Evolutionary conservation across 192 early-diverging fungal genomes (phyloP).

Genomic region (Cladochytrium replicatum): DNA sequence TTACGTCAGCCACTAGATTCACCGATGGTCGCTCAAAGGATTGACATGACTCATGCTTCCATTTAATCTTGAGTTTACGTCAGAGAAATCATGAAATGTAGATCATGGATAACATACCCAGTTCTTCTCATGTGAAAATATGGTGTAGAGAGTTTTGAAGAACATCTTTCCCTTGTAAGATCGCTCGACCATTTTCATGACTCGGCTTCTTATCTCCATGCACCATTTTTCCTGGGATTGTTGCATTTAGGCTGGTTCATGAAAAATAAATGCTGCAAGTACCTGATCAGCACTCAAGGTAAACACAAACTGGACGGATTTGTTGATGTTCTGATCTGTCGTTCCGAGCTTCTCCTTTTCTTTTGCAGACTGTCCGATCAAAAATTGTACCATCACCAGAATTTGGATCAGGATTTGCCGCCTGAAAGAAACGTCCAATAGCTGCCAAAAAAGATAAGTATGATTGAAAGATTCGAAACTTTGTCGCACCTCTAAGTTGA

Average conservation of each 20-base stretch:
- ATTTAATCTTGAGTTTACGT: conserved; percentile 42
- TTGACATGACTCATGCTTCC: conserved; percentile 72
- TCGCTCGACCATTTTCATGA: conserved; percentile 3
- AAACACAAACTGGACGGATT: conserved; percentile 36
- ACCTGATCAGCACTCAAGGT: conserved; percentile 21
- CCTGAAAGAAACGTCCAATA: conserved; percentile 71
- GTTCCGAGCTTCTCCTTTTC: conserved; percentile 35
- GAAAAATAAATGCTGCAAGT: too few relatives aligned
- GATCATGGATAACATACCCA: conserved; percentile 45
- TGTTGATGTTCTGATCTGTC: conserved; percentile 39
- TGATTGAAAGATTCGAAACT: too few relatives aligned
- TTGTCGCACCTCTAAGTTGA: conserved; percentile 58
- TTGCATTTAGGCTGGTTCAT: conserved; percentile 2
- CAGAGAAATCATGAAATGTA: background rate
- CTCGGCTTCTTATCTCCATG: conserved; percentile 7
- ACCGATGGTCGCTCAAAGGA: conserved; percentile 52
- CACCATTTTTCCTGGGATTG: conserved; percentile 42
- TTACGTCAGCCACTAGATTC: conserved; percentile 21
- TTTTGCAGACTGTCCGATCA: conserved; percentile 39
- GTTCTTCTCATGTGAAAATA: conserved; percentile 61
- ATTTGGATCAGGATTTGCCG: conserved; percentile 79
- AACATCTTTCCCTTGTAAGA: conserved; percentile 49
- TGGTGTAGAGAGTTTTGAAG: conserved; percentile 49
- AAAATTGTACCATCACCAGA: conserved; percentile 76
- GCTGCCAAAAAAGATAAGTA: conserved; percentile 39